Evolutionary conservation across 2,329 filamentous ascomycete species (phyloP), one percentile per base, ranked within the genome.

Genomic region (Epicoccum sorghinum): DNA sequence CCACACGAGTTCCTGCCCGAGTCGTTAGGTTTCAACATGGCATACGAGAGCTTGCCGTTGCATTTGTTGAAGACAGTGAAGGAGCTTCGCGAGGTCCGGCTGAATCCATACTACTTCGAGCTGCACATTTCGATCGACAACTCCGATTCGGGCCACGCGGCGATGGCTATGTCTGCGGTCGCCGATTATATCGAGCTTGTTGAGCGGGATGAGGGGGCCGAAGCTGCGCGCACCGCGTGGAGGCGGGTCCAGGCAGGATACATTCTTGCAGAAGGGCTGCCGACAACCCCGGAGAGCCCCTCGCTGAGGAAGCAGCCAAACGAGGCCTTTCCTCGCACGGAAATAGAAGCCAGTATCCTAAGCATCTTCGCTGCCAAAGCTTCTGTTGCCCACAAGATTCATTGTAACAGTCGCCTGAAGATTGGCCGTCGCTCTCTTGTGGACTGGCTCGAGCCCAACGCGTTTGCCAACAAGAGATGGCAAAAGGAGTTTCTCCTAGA

Each of bases 81-180:
- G 33, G 80, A 83, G 61, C 66, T 82, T 23, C 67, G 64, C 12
- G 79, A 80, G 57, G 51, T 83, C 22, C 64, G 66, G 4, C 55
- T 83, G 7, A 69, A 80, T 49, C 62, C 75, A 0, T 78, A 78
- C 36, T 83, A 82, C 60, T 83, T 82, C 59, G 61, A 76, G n/a
- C 67, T 83, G 4, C 80, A 83, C 62, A 69, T 82, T 36, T 73
- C 77, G 0, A 82, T 83, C 44, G 81, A 83, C 59, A 83, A 82
- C 59, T 69, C 73, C 4, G 69, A 81, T 53, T 78, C 75, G 0
- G 80, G 81, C 0, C 81, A 83, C 61, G 71, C 77, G 10, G 78
- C 78, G 3, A 82, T 83, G 75, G 79, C 79, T 1, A 64, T 74
- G 50, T 60, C 72, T 22, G 70, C 72, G 13, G 76, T 69, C 1